A percentile compares a stretch with the other conserved stretches of the same genome.
phyloP scores from a whole-genome alignment of 306 rosid species.

The Lathyrus oleraceus region DNA sequence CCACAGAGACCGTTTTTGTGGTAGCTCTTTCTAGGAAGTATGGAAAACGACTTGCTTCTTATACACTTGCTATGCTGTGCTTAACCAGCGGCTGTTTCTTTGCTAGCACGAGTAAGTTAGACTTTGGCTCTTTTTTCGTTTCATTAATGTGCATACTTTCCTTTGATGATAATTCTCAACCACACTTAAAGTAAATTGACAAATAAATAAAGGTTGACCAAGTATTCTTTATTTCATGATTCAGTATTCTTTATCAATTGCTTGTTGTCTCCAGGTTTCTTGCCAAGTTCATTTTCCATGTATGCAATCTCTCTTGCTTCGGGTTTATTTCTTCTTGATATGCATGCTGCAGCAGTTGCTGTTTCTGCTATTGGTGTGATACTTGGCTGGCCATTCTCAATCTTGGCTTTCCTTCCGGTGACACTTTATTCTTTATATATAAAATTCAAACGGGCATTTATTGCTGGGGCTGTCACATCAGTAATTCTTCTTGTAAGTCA shows the following conservation, averaged over 20 bases:
- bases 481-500: slow-evolving; percentile 76
- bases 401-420: slow-evolving; percentile 88
- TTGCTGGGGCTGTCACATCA: slow-evolving; percentile 73
- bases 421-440: slow-evolving; percentile 67
- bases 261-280: slow-evolving; percentile 66
- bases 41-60: slow-evolving; percentile 88
- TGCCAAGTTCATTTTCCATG: slow-evolving; percentile 99
- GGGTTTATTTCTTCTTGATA: slow-evolving; percentile 85
- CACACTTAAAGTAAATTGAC: background rate
- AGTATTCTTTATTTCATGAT: slow-evolving; percentile 21
- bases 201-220: background rate
- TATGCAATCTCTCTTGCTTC: slow-evolving; percentile 88
- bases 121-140: background rate
- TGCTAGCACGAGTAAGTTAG: slow-evolving; percentile 92
- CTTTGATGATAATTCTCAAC: background rate
- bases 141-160: slow-evolving; percentile 12
- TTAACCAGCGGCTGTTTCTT: slow-evolving; percentile 95
- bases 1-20: slow-evolving; percentile 77
- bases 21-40: slow-evolving; percentile 89
- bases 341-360: slow-evolving; percentile 75
- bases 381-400: slow-evolving; percentile 98
- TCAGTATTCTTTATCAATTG: slow-evolving; percentile 11
- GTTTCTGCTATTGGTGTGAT: slow-evolving; percentile 84
- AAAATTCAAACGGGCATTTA: slow-evolving; percentile 64
- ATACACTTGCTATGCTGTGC: slow-evolving; percentile 95